A percentile compares a stretch with the other conserved stretches of the same genome.
phyloP scores from a whole-genome alignment of 2,329 filamentous ascomycete genomes.

The Bipolaris bicolor region DNA sequence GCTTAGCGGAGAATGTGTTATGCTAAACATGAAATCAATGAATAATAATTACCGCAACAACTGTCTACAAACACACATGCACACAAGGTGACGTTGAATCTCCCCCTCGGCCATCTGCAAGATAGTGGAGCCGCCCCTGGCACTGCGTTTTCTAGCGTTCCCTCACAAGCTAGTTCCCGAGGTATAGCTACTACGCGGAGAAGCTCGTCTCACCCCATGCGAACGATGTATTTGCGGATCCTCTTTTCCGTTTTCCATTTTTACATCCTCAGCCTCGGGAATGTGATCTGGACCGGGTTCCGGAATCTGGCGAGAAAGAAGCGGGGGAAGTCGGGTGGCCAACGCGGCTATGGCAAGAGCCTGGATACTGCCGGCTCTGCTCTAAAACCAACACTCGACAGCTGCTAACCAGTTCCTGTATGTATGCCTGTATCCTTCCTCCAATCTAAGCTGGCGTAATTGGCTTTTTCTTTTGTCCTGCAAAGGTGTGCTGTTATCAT shows the following conservation, averaged over 20 bases:
- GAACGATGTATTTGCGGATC: conserved; percentile 6
- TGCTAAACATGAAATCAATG: conserved; percentile 40
- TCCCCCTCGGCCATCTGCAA: conserved; percentile 18
- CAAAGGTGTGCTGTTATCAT: not conserved
- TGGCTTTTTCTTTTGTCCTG: not conserved
- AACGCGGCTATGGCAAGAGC: not conserved
- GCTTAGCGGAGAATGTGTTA: conserved; percentile 25
- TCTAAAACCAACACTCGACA: not conserved
- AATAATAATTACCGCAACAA: conserved; percentile 30
- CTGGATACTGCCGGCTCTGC: conserved; percentile 11
- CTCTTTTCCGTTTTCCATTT: conserved; percentile 7
- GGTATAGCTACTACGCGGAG: conserved; percentile 14
- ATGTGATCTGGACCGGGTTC: not conserved
- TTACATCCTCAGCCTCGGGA: not conserved
- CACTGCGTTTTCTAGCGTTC: conserved; percentile 29
- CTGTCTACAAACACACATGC: not conserved
- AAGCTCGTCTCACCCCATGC: conserved; percentile 3
- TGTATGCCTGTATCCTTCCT: not conserved
- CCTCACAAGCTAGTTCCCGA: conserved; percentile 26
- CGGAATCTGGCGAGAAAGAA: conserved; percentile 5
- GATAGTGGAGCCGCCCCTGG: conserved; percentile 29
- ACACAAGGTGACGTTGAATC: conserved; percentile 14
- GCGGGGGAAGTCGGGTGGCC: conserved; percentile 11
- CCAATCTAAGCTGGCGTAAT: not conserved
- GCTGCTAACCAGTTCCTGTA: not conserved